Conservation (phyloP, 2,329 filamentous ascomycete genomes). For the Xylariaceae sp. region DNA sequence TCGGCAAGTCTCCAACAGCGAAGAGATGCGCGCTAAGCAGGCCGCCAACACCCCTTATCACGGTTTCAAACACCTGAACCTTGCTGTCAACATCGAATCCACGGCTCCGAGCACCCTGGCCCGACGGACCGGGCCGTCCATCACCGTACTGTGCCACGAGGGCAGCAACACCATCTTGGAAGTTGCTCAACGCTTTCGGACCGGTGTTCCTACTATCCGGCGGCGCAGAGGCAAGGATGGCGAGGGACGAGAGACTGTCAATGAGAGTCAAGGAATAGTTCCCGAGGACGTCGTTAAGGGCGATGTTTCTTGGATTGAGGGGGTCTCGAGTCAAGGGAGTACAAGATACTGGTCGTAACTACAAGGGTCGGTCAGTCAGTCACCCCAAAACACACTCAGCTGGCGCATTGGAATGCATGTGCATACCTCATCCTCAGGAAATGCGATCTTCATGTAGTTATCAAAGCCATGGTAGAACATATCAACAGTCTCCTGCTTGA, state of each 20-base stretch:
- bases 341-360: slow-evolving; percentile 86
- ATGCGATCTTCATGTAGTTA: slow-evolving; percentile 92
- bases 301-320: slow-evolving; percentile 76
- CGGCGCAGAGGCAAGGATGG: slow-evolving; percentile 81
- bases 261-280: slow-evolving; percentile 97
- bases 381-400: background rate
- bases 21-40: slow-evolving; percentile 92
- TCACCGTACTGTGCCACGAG: slow-evolving; percentile 87
- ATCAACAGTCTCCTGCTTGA: slow-evolving; percentile 65
- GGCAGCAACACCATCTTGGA: slow-evolving; percentile 76
- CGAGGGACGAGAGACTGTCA: slow-evolving; percentile 91
- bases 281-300: slow-evolving; percentile 91
- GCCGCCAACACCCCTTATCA: slow-evolving; percentile 89
- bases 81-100: slow-evolving; percentile 97
- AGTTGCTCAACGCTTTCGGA: slow-evolving; percentile 68
- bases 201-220: slow-evolving; percentile 56
- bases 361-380: slow-evolving; percentile 24
- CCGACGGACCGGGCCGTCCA: slow-evolving; percentile 68
- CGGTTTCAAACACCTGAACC: slow-evolving; percentile 97
- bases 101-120: slow-evolving; percentile 70
- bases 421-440: slow-evolving; percentile 85
- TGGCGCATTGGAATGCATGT: background rate
- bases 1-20: slow-evolving; percentile 86
- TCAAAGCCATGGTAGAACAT: slow-evolving; percentile 98
- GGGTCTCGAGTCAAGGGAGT: slow-evolving; percentile 81